Percentiles rank a stretch among this genome's conserved stretches.
These are phyloP conservation scores for Phyllostachys edulis DNA, from an alignment of 176 grass and related monocot species.

Conservation along the genomic window DNA sequence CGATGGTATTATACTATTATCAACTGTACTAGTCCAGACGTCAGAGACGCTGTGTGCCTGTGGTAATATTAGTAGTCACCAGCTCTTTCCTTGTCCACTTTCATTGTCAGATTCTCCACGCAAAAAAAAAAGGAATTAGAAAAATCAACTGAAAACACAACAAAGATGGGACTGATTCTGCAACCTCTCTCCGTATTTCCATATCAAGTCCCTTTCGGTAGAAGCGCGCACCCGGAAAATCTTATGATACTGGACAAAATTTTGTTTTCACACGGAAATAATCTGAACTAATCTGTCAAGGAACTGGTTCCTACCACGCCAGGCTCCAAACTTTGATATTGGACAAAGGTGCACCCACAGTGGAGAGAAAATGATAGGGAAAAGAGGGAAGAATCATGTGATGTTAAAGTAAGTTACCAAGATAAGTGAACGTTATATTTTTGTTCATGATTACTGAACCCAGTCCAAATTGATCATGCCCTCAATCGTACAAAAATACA, in stretches of 20 bases:
- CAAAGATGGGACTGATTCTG: not conserved
- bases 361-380: not conserved
- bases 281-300: not conserved
- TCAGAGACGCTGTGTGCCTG: too few species aligned
- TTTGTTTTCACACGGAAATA: not conserved
- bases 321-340: not conserved
- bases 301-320: not conserved
- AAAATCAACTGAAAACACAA: not conserved
- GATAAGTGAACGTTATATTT: not conserved
- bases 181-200: not conserved
- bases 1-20: too few species aligned
- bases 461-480: slow-evolving; percentile 2
- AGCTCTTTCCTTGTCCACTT: not conserved
- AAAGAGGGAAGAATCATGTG: not conserved
- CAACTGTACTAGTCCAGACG: too few species aligned
- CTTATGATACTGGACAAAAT: too few species aligned
- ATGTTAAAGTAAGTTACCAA: not conserved
- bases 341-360: not conserved
- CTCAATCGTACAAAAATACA: not conserved
- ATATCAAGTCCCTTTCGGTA: not conserved
- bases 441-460: not conserved
- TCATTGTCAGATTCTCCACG: not conserved
- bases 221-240: not conserved
- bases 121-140: not conserved
- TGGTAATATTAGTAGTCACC: too few species aligned